Evolutionary conservation across 2,329 filamentous ascomycete genomes (phyloP), one percentile per base, ranked within the genome.

Genomic region (Trichoderma guizhouense): DNA sequence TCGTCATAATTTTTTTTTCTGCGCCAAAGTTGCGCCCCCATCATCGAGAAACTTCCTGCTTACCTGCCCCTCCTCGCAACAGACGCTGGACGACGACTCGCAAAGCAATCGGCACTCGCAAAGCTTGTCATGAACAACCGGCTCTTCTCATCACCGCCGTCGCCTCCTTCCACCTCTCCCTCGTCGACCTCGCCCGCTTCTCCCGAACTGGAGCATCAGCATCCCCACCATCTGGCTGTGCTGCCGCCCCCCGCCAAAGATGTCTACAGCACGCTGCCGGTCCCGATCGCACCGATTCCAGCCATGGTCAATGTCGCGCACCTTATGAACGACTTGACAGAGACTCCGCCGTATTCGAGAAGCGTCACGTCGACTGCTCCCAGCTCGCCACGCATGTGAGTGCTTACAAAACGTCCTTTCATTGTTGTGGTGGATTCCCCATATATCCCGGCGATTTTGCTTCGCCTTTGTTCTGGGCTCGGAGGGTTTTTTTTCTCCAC

Each of bases 291-390:
- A 24, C 73, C 77, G 55, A 77, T 76, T 67, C 78, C 81, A 24
- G 81, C 82, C 73, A 80, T 86, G 76, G 81, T 83, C 66, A 81
- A 80, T 63, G 83, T 83, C 32, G 73, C 85, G 62, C 81, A 80
- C 73, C 82, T 79, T 73, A 80, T 85, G 74, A 83, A 84, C 74
- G 82, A 84, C 73, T 76, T 83, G 74, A 83, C 84, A 67, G 86
- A 87, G 68, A 87, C 88, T 75, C 88, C 87, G 58, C 85, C 87
- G 24, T 86, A 87, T 75, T 84, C 86, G 69, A 84, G 86, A 73
- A 90, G 88, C 77, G 83, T 88, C 72, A 84, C 85, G 18, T 90
- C 88, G 7, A 90, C 88, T 51, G 87, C 88, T 15, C 87, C 88
- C 51, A 86, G 82, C 39, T 90, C 88, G 30, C 88, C 88, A 61